Base-by-base conservation (phyloP, 2,329 filamentous ascomycete species). In the Alternaria triticina region DNA sequence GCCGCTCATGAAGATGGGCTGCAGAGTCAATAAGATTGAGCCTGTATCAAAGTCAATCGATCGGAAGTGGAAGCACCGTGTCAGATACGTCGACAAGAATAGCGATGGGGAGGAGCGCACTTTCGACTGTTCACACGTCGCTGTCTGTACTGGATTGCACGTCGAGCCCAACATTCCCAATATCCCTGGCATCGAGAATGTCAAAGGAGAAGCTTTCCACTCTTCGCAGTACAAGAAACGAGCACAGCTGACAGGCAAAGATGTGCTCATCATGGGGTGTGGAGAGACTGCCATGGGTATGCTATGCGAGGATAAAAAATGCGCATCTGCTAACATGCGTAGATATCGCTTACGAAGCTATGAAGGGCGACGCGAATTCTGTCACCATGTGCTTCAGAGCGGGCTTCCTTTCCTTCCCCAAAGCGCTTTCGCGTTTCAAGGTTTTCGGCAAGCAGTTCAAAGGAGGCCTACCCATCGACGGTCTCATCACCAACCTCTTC, bases 201-300 rank as follows among this genome's bases (percentile, higher is more conserved):
- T 75, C 11, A 66, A 70, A 23, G 72, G 73, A 22, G 65, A 74
- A 27, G 70, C 68, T 1, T 73, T 73, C 9, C 75, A 77, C 50
- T 77, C 74, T 3, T 73, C 75, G 2, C 55, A 71, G 17, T 78
- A 77, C 61, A 78, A 78, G 56, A 57, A 65, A 11, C 61, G 74
- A 23, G 64, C 69, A 5, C 73, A 77, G 56, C 70, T 77, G n/a
- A 67, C 66, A 4, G 70, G 70, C 7, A 63, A 68, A 56, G 66
- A 78, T 50, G 56, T 78, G 1, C 58, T 77, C 49, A 71, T 77
- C 45, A 64, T 76, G 59, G 75, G 74, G 10, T 77, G 75, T 40
- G 75, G 75, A 54, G 75, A 78, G 57, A 78, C 74, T 17, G 74
- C 74, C 27, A 78, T 78, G 74, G 75, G 73, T 76, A 70, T 43